Base-by-base conservation (phyloP, 2,329 filamentous ascomycete species). In the Alternaria sp. region DNA sequence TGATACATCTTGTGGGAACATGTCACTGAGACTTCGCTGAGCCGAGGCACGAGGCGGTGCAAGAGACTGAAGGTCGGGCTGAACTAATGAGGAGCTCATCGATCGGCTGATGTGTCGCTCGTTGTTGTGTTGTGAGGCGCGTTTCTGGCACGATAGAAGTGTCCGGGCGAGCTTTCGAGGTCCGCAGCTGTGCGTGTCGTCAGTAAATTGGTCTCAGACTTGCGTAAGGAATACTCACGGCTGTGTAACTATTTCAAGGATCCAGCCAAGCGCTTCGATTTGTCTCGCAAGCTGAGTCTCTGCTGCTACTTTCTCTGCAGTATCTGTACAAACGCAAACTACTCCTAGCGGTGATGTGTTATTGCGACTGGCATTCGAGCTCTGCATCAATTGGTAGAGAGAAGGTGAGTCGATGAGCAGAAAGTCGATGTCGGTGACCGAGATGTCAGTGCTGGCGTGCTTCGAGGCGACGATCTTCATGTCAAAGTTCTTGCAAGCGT, bases 241-340 rank as follows among this genome's bases (percentile, higher is more conserved):
- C 59, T 75, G 74, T 1, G 72, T 71, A 6, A 76, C 65, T 6
- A 74, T 59, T 45, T 77, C 72, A 19, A 64, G 61, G 11, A 70
- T 64, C 74, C 74, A 76, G 17, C 70, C 71, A n/a, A 72, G 54
- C 28, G 67, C 62, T 44, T 73, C 66, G 6, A 72, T 69, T n/a
- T 74, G 64, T 60, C 65, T 60, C 11, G 64, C 66, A 6, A 74
- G 65, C 12, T 69, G 64, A 47, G 59, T 61, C 44, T 76, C 74
- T 11, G 74, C 60, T 4, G 61, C 64, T 6, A 64, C 68, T 54
- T 74, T 77, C 58, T 77, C 74, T 1, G 69, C 64, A 6, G 68
- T 69, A 49, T 77, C 74, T 49, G 69, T 74, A 28, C 74, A 76
- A 21, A 76, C 61, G 28, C 74, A 77, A 12, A 77, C 64, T 13